phyloP scores from a whole-genome alignment of 768 basidiomycete genomes.

The Coprinopsis sp. region DNA sequence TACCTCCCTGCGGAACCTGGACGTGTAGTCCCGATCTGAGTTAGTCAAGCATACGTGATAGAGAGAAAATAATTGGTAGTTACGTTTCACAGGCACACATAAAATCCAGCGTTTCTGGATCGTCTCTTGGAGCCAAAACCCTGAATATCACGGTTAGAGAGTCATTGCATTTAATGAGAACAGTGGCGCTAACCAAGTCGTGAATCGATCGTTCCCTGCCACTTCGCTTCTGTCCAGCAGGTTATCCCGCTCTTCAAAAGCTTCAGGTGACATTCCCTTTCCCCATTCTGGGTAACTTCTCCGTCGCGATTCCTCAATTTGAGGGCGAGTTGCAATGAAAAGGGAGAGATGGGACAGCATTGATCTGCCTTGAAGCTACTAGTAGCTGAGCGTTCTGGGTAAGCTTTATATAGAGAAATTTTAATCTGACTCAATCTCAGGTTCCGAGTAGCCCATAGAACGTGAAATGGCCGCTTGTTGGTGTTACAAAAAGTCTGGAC shows the following conservation, averaged over 20 bases:
- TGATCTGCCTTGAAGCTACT: background rate
- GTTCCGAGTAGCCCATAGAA: too few species aligned
- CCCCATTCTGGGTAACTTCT: conserved; percentile 35
- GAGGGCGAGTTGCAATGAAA: conserved; percentile 40
- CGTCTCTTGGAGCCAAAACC: conserved; percentile 51
- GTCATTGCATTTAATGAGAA: conserved; percentile 16
- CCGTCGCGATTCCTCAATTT: conserved; percentile 37
- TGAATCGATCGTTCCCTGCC: conserved; percentile 40
- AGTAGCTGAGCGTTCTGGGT: background rate
- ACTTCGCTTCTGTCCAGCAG: conserved; percentile 38
- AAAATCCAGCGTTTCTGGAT: conserved; percentile 50
- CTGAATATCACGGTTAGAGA: conserved; percentile 23
- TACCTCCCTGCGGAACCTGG: conserved; percentile 28
- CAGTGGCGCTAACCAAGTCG: too few species aligned
- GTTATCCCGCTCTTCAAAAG: conserved; percentile 41
- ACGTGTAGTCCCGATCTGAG: background rate
- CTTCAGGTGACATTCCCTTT: conserved; percentile 35
- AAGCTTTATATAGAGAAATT: too few species aligned
- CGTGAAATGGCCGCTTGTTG: too few species aligned
- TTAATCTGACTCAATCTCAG: too few species aligned
- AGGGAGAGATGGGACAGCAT: conserved; percentile 10
- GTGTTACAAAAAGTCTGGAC: too few species aligned
- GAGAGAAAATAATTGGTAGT: conserved; percentile 15
- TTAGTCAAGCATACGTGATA: conserved; percentile 7
- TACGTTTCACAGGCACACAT: conserved; percentile 62